Conservation (phyloP, 257 asterid species). For the Scutellaria galericulata region DNA sequence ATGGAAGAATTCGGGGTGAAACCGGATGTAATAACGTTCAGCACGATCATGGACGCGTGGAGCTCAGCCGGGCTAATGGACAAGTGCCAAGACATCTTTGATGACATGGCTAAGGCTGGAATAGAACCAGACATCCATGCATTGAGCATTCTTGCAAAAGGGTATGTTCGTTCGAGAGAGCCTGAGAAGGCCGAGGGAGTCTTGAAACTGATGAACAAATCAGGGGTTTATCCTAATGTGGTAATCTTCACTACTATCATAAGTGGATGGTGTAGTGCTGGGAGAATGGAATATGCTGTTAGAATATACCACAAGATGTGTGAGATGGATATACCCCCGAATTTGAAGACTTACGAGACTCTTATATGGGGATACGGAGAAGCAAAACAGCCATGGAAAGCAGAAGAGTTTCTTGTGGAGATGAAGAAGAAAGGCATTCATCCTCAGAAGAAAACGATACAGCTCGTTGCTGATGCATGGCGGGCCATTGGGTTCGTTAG, state of each 20-base stretch:
- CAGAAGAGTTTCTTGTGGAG: slow-evolving; percentile 68
- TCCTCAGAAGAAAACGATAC: slow-evolving; percentile 61
- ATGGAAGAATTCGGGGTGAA: slow-evolving; percentile 87
- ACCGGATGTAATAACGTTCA: slow-evolving; percentile 87
- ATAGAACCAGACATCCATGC: slow-evolving; percentile 80
- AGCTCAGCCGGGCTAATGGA: slow-evolving; percentile 84
- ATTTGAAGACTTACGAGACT: slow-evolving; percentile 81
- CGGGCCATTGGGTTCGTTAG: slow-evolving; percentile 67
- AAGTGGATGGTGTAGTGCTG: slow-evolving; percentile 95
- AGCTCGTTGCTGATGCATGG: slow-evolving; percentile 95
- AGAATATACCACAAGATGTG: slow-evolving; percentile 64
- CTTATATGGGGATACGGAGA: slow-evolving; percentile 97
- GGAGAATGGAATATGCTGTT: slow-evolving; percentile 74
- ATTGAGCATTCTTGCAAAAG: slow-evolving; percentile 96
- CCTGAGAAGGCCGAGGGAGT: slow-evolving; percentile 78
- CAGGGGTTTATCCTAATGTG: slow-evolving; percentile 70
- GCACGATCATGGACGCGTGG: slow-evolving; percentile 97
- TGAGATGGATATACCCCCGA: slow-evolving; percentile 67
- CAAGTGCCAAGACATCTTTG: slow-evolving; percentile 76
- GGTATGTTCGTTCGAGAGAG: slow-evolving; percentile 79
- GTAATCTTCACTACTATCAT: slow-evolving; percentile 92
- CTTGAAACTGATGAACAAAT: slow-evolving; percentile 54
- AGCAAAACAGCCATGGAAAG: slow-evolving; percentile 89
- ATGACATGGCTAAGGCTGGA: slow-evolving; percentile 72
- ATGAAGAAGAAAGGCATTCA: slow-evolving; percentile 64